Evolutionary conservation across 2,329 filamentous ascomycete species (phyloP).

Genomic region (Fusarium solani-melongenae): DNA sequence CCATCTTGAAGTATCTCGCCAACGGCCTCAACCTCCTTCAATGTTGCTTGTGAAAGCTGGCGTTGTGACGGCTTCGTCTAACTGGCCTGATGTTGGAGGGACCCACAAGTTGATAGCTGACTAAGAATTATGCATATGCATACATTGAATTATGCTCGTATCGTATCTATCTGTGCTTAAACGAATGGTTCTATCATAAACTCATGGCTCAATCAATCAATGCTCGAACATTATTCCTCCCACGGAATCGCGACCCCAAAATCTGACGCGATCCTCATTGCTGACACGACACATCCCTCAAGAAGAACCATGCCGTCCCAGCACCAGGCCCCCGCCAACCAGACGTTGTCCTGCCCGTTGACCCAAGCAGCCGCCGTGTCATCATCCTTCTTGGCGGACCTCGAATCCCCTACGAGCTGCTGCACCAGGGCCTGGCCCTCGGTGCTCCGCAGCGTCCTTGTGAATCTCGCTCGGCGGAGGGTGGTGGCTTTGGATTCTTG

Average conservation of each 20-base stretch:
- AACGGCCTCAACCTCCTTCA: neutral
- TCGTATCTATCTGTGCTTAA: neutral
- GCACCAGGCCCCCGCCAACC: slow-evolving; percentile 69
- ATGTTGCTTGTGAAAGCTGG: neutral
- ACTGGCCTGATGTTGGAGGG: neutral
- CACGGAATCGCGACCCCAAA: slow-evolving; percentile 60
- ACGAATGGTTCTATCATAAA: neutral
- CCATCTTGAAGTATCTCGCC: slow-evolving; percentile 1
- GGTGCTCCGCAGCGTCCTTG: slow-evolving; percentile 62
- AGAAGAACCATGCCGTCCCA: slow-evolving; percentile 74
- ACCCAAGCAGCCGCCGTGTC: slow-evolving; percentile 54
- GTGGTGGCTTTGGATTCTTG: slow-evolving; percentile 51
- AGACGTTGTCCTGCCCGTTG: slow-evolving; percentile 65
- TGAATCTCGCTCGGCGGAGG: slow-evolving; percentile 61
- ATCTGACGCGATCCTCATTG: slow-evolving; percentile 64
- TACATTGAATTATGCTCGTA: neutral
- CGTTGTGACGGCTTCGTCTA: neutral
- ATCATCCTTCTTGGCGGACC: slow-evolving; percentile 12
- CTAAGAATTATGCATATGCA: neutral
- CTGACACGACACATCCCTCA: slow-evolving; percentile 70
- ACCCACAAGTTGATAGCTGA: slow-evolving; percentile 12
- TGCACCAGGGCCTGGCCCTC: slow-evolving; percentile 60
- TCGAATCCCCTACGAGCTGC: slow-evolving; percentile 52
- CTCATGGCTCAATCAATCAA: neutral
- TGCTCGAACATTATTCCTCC: slow-evolving; percentile 26